These are phyloP conservation scores for Draba incana DNA, from an alignment of 345 rosid genomes.

Conservation along the genomic window DNA sequence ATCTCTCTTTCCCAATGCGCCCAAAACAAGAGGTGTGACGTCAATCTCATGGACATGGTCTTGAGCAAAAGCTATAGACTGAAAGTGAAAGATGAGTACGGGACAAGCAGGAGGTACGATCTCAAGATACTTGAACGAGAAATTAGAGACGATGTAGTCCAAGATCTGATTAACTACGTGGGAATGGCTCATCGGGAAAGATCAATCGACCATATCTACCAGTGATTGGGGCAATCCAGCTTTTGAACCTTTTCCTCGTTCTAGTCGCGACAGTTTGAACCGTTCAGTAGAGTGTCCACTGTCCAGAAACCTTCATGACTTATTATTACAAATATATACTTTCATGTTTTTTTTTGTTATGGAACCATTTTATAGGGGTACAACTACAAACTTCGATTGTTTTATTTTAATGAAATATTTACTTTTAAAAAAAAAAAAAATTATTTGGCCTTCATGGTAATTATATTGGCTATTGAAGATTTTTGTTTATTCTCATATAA, in stretches of 20 bases:
- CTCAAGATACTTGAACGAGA: slow-evolving; percentile 19
- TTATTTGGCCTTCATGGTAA: too few relatives aligned
- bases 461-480: too few relatives aligned
- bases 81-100: slow-evolving; percentile 21
- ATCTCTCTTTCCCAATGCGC: neutral
- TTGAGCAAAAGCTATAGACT: neutral
- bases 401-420: too few relatives aligned
- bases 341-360: too few relatives aligned
- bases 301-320: too few relatives aligned
- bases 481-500: too few relatives aligned
- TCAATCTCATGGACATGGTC: neutral
- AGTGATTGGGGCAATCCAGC: slow-evolving; percentile 18
- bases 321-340: neutral
- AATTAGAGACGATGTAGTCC: neutral
- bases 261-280: slow-evolving; percentile 1
- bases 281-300: fast-evolving
- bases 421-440: too few relatives aligned
- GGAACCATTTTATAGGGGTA: too few relatives aligned
- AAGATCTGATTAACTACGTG: neutral
- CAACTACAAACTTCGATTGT: too few relatives aligned
- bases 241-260: slow-evolving; percentile 5
- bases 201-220: neutral
- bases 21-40: neutral
- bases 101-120: slow-evolving; percentile 10
- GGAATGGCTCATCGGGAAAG: neutral